Base-by-base conservation (phyloP, 2,329 filamentous ascomycete species). In the Phyllosticta capitalensis region DNA sequence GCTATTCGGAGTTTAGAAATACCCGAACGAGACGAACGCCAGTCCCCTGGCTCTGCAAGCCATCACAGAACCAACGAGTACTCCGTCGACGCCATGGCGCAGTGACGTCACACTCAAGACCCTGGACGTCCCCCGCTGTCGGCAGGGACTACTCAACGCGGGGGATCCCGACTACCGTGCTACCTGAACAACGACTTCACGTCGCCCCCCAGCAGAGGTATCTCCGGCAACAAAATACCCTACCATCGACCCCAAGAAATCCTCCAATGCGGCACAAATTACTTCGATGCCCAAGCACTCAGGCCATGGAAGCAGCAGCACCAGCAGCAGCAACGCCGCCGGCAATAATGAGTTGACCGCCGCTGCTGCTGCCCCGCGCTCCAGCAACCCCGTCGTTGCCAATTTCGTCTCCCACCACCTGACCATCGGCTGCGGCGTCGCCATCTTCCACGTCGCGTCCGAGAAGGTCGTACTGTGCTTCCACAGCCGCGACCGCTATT, bases 391-490 rank as follows among this genome's bases (percentile, higher is more conserved):
- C 7, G 54, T 57, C 14, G 24, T 50, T 30, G 59, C 59, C 22
- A 56, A 57, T 30, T 61, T 57, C 22, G 26, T 49, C 17, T 61
- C 54, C 7, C 30, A 50, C 22, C 49, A 57, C 55, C 54, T 61
- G 17, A 55, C 55, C 3, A 65, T 75, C 38, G 72, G 72, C 33
- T 71, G 68, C 17, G 78, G 78, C 14, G 76, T 79, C 0, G 78
- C 77, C 1, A 80, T 80, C 49, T 81, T 80, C 67, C 78, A 80
- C 62, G 64, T 80, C 22, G 75, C 76, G 1, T 71, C 72, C 7
- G 65, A 66, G 5, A 67, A 78, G 48, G 77, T 80, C 1, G 78
- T 80, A 1, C 65, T 81, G 10, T 80, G 78, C 68, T 76, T 74
- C 62, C 75, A 78, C 60, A 66, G 65, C 14, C 60, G 63, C 12